Conservation (phyloP, 163 green algal species). For the Prototheca wickerhamii region DNA sequence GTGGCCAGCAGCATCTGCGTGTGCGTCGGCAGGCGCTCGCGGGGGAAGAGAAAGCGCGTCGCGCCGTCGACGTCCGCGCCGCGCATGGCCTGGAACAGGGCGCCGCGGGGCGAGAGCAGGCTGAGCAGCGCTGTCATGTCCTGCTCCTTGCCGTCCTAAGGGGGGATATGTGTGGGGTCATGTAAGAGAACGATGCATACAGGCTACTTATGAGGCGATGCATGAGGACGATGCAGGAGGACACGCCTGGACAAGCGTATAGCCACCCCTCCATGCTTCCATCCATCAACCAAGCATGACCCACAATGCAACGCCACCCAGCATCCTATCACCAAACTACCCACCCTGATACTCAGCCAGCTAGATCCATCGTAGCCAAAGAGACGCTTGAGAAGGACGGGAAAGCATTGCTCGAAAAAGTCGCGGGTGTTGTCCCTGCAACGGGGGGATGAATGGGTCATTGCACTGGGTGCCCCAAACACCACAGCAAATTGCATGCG, state of each 20-base stretch:
- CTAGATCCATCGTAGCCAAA: conserved; percentile 72
- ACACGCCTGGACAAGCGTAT: background rate
- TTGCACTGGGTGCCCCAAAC: background rate
- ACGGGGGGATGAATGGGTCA: background rate
- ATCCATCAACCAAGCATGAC: too few species aligned
- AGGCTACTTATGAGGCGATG: too few species aligned
- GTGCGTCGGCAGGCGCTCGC: conserved; percentile 64
- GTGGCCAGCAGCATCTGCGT: conserved; percentile 64
- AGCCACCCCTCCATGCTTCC: background rate
- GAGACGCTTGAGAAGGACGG: conserved; percentile 60
- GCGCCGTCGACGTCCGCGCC: conserved; percentile 58
- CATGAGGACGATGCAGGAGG: background rate
- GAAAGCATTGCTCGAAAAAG: conserved; percentile 80
- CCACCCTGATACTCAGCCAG: conserved; percentile 60
- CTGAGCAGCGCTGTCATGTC: conserved; percentile 51
- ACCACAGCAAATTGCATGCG: background rate
- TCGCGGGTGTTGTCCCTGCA: conserved; percentile 73
- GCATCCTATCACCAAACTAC: too few species aligned
- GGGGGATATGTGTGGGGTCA: background rate
- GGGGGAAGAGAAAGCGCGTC: conserved; percentile 69
- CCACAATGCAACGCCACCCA: too few species aligned
- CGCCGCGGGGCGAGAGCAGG: conserved; percentile 59
- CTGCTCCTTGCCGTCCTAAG: conserved; percentile 30
- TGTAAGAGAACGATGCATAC: background rate
- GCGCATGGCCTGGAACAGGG: conserved; percentile 61